phyloP scores from a whole-genome alignment of 2,329 filamentous ascomycete species.

The Pseudopyricularia cyperi region DNA sequence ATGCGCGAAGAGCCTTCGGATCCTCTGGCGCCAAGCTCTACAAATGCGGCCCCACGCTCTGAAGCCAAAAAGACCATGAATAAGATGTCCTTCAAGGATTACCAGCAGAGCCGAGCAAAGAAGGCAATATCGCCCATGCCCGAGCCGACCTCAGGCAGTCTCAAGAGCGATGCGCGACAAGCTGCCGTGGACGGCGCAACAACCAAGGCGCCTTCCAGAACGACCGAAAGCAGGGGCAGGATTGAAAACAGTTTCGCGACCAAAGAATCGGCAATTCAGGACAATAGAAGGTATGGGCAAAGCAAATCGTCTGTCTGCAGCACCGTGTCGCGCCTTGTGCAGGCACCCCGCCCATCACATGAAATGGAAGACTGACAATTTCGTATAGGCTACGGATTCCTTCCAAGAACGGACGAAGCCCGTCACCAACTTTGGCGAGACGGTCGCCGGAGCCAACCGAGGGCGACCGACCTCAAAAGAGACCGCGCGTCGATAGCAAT shows the following conservation, averaged over 20 bases:
- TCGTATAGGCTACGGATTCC: background rate
- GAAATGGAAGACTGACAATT: background rate
- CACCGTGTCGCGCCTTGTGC: background rate
- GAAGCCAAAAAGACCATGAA: conserved; percentile 22
- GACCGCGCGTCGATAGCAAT: background rate
- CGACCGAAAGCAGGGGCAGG: conserved; percentile 4
- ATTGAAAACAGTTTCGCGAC: background rate
- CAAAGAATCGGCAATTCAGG: background rate
- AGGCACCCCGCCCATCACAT: background rate
- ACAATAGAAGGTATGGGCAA: conserved; percentile 1
- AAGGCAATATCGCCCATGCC: conserved; percentile 25
- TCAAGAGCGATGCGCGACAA: conserved; percentile 1
- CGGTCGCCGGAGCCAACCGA: conserved; percentile 1
- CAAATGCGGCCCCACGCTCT: conserved; percentile 11
- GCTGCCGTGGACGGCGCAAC: conserved; percentile 9
- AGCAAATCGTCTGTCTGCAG: background rate
- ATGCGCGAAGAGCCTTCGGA: conserved; percentile 35
- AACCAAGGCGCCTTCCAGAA: conserved; percentile 7
- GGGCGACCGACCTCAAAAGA: background rate
- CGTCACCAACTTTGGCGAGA: background rate
- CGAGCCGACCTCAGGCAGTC: conserved; percentile 12
- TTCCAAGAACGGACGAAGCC: conserved; percentile 1
- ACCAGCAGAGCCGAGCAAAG: conserved; percentile 31
- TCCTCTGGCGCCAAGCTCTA: background rate
- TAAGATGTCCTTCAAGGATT: conserved; percentile 44